Conservation (phyloP, 768 basidiomycete species). For the Lactifluus volemus region DNA sequence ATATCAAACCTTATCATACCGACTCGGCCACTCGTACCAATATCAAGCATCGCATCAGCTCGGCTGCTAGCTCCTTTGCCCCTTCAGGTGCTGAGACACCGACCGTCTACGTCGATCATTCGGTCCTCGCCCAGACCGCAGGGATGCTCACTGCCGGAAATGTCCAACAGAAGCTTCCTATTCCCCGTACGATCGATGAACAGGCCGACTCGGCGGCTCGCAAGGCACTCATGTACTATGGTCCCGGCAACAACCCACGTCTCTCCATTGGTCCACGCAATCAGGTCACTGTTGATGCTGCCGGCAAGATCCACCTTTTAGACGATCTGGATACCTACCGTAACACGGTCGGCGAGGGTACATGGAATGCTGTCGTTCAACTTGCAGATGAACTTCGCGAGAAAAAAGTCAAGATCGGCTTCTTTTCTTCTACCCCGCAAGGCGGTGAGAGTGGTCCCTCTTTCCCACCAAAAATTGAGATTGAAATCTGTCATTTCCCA, state of each 20-base stretch:
- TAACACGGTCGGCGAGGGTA: constrained; percentile 59
- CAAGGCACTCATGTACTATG: constrained; percentile 77
- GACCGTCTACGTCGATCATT: constrained; percentile 53
- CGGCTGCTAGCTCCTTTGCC: constrained; percentile 69
- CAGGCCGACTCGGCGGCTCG: constrained; percentile 83
- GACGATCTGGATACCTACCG: constrained; percentile 75
- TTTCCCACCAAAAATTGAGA: constrained; percentile 15
- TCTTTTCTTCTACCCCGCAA: constrained; percentile 94
- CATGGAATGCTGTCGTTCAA: constrained; percentile 76
- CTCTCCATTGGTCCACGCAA: constrained; percentile 76
- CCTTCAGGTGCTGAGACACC: constrained; percentile 73
- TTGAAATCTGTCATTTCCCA: constrained; percentile 20
- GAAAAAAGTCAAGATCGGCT: constrained; percentile 83
- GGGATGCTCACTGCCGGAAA: constrained; percentile 35
- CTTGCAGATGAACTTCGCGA: constrained; percentile 79
- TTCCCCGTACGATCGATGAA: constrained; percentile 70
- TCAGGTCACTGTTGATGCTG: constrained; percentile 82
- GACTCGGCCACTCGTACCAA: constrained; percentile 73
- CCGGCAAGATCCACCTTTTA: constrained; percentile 76
- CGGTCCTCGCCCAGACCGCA: constrained; percentile 35
- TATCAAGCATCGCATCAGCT: constrained; percentile 75
- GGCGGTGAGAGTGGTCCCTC: constrained; percentile 48
- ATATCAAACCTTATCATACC: constrained; percentile 76
- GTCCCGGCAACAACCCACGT: constrained; percentile 77
- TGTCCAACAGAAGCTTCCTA: constrained; percentile 52